Evolutionary conservation across 768 basidiomycete species (phyloP).

Genomic region (Kwoniella newhampshirensis): DNA sequence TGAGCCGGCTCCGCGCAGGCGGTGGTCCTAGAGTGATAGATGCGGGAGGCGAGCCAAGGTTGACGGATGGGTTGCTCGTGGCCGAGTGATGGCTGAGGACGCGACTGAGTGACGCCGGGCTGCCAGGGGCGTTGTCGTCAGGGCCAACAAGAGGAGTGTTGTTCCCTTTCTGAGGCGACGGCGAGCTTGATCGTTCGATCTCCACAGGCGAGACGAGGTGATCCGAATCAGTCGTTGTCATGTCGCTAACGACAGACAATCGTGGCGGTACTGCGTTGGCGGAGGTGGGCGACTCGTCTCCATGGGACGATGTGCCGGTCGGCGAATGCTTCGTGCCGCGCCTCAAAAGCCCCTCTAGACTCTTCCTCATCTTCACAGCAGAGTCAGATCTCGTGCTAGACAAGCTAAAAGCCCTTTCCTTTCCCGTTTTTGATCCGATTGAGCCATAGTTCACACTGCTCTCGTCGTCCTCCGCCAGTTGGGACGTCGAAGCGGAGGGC

Average conservation of each 20-base stretch:
- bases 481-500: slow-evolving; percentile 16
- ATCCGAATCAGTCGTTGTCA: slow-evolving; percentile 9
- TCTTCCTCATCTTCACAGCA: slow-evolving; percentile 28
- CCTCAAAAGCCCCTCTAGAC: slow-evolving; percentile 33
- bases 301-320: slow-evolving; percentile 1
- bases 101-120: neutral
- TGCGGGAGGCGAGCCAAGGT: slow-evolving; percentile 10
- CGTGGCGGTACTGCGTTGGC: neutral
- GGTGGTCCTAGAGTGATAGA: slow-evolving; percentile 6
- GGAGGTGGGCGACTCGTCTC: slow-evolving; percentile 2
- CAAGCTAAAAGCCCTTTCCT: slow-evolving; percentile 41
- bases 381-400: slow-evolving; percentile 28
- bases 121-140: neutral
- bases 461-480: slow-evolving; percentile 17
- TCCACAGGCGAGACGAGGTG: slow-evolving; percentile 14
- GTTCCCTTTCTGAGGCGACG: slow-evolving; percentile 12
- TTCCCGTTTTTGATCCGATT: slow-evolving; percentile 33
- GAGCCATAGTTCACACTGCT: slow-evolving; percentile 5
- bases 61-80: slow-evolving; percentile 13
- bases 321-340: slow-evolving; percentile 14
- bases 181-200: slow-evolving; percentile 6
- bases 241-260: slow-evolving; percentile 10
- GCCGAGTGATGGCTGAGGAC: slow-evolving; percentile 9
- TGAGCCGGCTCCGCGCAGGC: slow-evolving; percentile 7
- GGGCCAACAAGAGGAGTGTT: neutral